Evolutionary conservation across 495 filamentous ascomycete species (phyloP).

Genomic region (Hypoxylon fragiforme): DNA sequence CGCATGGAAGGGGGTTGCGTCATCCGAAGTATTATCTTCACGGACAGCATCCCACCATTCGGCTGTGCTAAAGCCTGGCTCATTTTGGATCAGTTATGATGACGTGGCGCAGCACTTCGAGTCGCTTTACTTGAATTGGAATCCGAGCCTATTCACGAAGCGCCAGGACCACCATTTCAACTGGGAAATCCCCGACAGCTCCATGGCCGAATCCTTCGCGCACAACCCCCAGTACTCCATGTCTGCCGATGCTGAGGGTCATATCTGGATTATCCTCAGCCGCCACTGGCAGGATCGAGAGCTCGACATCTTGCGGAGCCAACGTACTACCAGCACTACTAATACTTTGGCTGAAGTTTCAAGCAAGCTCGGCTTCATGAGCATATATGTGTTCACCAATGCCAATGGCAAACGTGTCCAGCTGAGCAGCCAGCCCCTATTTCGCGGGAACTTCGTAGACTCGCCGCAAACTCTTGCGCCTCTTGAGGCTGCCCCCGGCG

Average conservation of each 20-base stretch:
- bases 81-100: conserved; percentile 89
- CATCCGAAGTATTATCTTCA: conserved; percentile 19
- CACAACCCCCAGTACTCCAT: conserved; percentile 85
- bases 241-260: conserved; percentile 55
- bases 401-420: conserved; percentile 70
- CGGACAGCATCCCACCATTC: conserved; percentile 29
- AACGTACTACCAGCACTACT: conserved; percentile 37
- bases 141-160: conserved; percentile 77
- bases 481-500: conserved; percentile 61
- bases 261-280: conserved; percentile 81
- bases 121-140: conserved; percentile 97
- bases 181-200: conserved; percentile 73
- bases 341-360: conserved; percentile 46
- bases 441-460: conserved; percentile 84
- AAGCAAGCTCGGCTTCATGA: conserved; percentile 72
- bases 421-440: conserved; percentile 64
- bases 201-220: conserved; percentile 65
- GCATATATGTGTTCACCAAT: conserved; percentile 75
- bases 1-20: conserved; percentile 57
- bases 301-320: conserved; percentile 44
- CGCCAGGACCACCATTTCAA: conserved; percentile 88
- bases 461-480: conserved; percentile 88
- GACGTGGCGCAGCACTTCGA: conserved; percentile 88
- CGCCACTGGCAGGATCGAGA: conserved; percentile 71
- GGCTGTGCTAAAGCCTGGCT: conserved; percentile 58